Percentiles rank a stretch among this genome's conserved stretches.
Conservation (phyloP, 2,329 filamentous ascomycete genomes). For the Phialemoniopsis sp. region DNA sequence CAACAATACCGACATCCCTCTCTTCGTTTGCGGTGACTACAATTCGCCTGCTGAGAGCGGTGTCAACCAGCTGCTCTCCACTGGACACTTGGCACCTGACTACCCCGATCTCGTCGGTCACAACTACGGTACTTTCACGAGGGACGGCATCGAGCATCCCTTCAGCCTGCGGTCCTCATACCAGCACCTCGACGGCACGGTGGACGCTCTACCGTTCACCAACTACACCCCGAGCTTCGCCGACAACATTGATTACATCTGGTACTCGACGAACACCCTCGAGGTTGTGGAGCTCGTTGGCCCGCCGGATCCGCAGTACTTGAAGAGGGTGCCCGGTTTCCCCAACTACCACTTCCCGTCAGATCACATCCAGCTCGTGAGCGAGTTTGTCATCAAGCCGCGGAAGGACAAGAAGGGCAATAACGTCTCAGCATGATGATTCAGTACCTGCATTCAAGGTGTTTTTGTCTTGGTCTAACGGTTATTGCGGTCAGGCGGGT, state of each 20-base stretch:
- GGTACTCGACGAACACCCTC: conserved; percentile 89
- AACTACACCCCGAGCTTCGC: conserved; percentile 95
- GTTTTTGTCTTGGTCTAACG: conserved; percentile 3
- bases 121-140: conserved; percentile 90
- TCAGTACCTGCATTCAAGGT: conserved; percentile 12
- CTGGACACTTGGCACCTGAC: conserved; percentile 71
- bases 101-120: conserved; percentile 77
- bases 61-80: conserved; percentile 84
- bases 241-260: conserved; percentile 94
- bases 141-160: conserved; percentile 87
- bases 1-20: conserved; percentile 80
- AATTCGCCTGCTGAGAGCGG: conserved; percentile 86
- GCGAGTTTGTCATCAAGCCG: conserved; percentile 84
- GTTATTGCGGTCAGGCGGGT: no score
- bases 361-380: conserved; percentile 86
- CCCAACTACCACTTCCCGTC: conserved; percentile 93
- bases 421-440: conserved; percentile 6
- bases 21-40: conserved; percentile 92
- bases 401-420: conserved; percentile 71
- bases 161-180: conserved; percentile 94
- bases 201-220: conserved; percentile 84
- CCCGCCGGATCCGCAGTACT: conserved; percentile 79
- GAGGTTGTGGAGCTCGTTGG: conserved; percentile 82
- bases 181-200: conserved; percentile 73
- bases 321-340: conserved; percentile 84